Conservation (phyloP, 441 rosid species). For the Erodium texanum region DNA sequence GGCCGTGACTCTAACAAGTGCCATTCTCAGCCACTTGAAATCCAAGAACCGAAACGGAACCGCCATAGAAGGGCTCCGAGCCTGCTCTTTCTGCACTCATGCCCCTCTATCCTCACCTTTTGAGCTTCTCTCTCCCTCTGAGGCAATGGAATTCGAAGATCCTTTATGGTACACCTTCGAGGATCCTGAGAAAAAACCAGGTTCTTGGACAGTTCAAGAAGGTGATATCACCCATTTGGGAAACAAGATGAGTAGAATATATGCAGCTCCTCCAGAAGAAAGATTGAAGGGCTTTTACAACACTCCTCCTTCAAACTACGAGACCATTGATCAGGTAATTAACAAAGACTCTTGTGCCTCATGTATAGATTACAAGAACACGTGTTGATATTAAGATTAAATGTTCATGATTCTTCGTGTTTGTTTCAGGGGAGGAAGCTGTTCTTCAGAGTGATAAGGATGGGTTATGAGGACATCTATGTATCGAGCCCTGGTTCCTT, state of each 20-base stretch:
- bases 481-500: constrained; percentile 60
- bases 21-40: constrained; percentile 65
- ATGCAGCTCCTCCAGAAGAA: constrained; percentile 69
- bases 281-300: constrained; percentile 59
- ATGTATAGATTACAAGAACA: no score
- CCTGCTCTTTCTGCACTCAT: constrained; percentile 54
- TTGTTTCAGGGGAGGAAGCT: constrained; percentile 60
- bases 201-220: constrained; percentile 64
- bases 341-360: no score
- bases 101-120: constrained; percentile 79
- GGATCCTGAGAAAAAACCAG: constrained; percentile 58
- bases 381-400: no score
- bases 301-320: constrained; percentile 81
- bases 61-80: constrained; percentile 56
- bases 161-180: constrained; percentile 59
- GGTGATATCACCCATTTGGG: constrained; percentile 48
- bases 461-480: constrained; percentile 76
- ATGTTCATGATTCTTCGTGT: background rate
- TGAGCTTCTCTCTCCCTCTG: constrained; percentile 65
- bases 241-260: constrained; percentile 68
- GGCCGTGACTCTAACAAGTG: constrained; percentile 53
- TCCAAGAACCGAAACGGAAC: constrained; percentile 51
- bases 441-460: constrained; percentile 65
- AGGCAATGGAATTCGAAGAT: constrained; percentile 70
- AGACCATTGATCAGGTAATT: constrained; percentile 93